Evolutionary conservation across 2,329 filamentous ascomycete species (phyloP), one percentile per base, ranked within the genome.

Genomic region (Corniculantispora saksenae): DNA sequence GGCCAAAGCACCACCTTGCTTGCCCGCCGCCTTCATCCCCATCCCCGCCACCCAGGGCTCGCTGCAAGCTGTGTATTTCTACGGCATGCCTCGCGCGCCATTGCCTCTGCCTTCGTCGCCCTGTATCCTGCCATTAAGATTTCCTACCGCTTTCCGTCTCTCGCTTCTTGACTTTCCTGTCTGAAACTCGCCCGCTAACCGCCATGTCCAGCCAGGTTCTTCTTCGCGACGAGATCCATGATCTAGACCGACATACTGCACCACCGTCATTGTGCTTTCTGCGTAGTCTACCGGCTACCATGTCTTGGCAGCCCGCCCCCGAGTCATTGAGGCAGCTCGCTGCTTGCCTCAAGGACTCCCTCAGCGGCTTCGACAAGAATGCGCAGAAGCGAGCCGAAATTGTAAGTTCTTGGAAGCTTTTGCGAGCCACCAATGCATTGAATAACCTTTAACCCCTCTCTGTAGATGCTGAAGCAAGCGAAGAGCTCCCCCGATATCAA

Each of bases 291-390:
- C 43, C 43, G 43, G 71, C 73, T 74, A 80, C 74, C 76, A 97
- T 97, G 94, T 87, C 90, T 79, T 99, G 95, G 95, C 92, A 97
- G 82, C 95, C 95, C 68, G 84, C 91, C 74, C 87, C 90, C 73
- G 92, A 94, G 84, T 93, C 91, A 77, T 84, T 99, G 83, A 86
- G 86, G 84, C 94, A 97, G 85, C 88, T 99, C 70, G 91, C 93
- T 71, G 87, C 89, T 74, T 97, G 89, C 80, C 87, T 99, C 74
- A 92, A 90, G 81, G 94, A 98, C 82, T 97, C 95, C 53, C 84
- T 98, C 73, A 96, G 92, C 77, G 91, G 90, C 71, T 90, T 91
- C 76, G 87, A 97, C 79, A 89, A 89, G 76, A 83, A 80, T 72
- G 89, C 90, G 61, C 93, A 95, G 78, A 96, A 94, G 80, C 91